Conservation (phyloP, 495 filamentous ascomycete species). For the Penicillium canescens region DNA sequence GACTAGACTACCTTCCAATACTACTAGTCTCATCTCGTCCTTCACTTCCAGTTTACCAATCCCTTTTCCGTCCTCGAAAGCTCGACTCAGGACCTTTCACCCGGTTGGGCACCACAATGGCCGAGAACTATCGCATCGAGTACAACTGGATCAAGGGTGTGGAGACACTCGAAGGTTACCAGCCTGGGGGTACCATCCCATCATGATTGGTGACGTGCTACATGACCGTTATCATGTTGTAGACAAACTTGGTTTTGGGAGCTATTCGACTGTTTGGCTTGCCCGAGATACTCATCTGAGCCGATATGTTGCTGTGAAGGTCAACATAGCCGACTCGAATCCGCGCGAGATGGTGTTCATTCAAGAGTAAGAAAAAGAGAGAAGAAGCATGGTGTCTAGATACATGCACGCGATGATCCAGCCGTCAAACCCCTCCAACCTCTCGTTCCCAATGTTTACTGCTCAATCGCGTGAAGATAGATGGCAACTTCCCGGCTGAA, state of each 20-base stretch:
- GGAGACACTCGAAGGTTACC: slow-evolving; percentile 35
- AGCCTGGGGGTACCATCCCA: slow-evolving; percentile 46
- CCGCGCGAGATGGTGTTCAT: background rate
- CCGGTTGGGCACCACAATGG: background rate
- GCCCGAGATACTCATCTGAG: slow-evolving; percentile 40
- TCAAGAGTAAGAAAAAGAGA: too few species aligned
- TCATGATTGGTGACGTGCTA: slow-evolving; percentile 46
- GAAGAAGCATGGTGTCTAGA: too few species aligned
- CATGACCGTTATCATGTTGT: slow-evolving; percentile 43
- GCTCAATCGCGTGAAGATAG: slow-evolving; percentile 13
- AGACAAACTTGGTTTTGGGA: slow-evolving; percentile 56
- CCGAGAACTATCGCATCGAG: slow-evolving; percentile 7
- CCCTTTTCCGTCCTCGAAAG: background rate
- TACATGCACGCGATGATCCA: too few species aligned
- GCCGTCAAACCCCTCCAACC: too few species aligned
- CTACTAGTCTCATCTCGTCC: background rate
- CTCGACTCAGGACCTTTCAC: background rate
- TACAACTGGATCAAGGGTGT: slow-evolving; percentile 37
- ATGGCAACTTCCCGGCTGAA: slow-evolving; percentile 10
- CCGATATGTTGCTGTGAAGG: slow-evolving; percentile 36
- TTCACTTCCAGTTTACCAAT: background rate
- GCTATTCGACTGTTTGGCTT: slow-evolving; percentile 57
- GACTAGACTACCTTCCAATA: too few species aligned
- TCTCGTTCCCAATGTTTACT: too few species aligned
- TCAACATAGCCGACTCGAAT: slow-evolving; percentile 22